A percentile compares a stretch with the other conserved stretches of the same genome.
These are phyloP conservation scores for Euryodendron excelsum DNA, from an alignment of 148 eudicot genomes.

Conservation along the genomic window DNA sequence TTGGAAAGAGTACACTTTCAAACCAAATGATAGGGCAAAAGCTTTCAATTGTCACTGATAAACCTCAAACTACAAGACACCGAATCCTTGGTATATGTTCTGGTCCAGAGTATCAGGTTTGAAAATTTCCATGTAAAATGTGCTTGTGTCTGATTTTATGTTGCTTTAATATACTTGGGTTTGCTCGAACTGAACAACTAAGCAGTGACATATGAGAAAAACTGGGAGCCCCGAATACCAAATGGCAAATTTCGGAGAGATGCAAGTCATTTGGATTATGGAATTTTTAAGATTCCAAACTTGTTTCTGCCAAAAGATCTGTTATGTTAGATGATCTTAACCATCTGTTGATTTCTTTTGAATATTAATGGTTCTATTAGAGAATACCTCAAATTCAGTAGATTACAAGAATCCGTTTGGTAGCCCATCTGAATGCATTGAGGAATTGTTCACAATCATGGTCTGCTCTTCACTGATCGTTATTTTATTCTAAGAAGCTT, in stretches of 20 bases:
- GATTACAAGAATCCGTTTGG: too few species aligned
- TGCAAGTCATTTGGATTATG: too few species aligned
- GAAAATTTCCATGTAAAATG: slow-evolving; percentile 30
- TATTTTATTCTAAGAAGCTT: not conserved
- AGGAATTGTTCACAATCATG: too few species aligned
- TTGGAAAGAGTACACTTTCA: slow-evolving; percentile 93
- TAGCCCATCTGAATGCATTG: too few species aligned
- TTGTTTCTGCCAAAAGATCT: too few species aligned
- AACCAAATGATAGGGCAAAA: slow-evolving; percentile 98
- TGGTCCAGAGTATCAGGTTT: slow-evolving; percentile 86
- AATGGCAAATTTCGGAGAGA: not conserved
- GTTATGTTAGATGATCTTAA: too few species aligned
- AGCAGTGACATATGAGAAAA: not conserved
- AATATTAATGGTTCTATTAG: too few species aligned
- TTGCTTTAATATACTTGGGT: not conserved
- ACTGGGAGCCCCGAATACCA: not conserved
- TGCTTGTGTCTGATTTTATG: slow-evolving; percentile 9
- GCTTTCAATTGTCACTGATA: slow-evolving; percentile 91
- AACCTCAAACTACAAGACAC: slow-evolving; percentile 98
- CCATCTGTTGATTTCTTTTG: too few species aligned
- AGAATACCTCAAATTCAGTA: too few species aligned
- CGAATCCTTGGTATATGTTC: slow-evolving; percentile 97
- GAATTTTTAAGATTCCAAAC: too few species aligned
- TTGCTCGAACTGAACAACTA: not conserved
- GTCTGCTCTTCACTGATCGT: not conserved